phyloP scores from a whole-genome alignment of 176 grass and related monocot genomes.

The Rhynchospora pubera region DNA sequence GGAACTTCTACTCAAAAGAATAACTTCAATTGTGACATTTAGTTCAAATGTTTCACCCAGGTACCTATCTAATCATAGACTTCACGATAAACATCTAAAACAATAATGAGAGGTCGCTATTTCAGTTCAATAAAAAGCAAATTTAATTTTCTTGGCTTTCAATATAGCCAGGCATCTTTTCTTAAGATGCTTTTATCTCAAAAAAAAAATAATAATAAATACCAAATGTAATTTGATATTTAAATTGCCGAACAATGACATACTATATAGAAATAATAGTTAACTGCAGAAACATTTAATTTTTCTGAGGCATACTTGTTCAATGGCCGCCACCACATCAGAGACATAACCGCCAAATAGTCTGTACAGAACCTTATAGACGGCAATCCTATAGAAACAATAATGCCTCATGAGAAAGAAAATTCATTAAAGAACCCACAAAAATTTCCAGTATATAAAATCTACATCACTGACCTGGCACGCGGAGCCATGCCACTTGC shows the following conservation, averaged over 20 bases:
- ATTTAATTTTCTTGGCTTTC: not conserved
- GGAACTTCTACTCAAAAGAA: not conserved
- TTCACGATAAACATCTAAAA: not conserved
- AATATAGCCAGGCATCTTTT: too few relatives aligned
- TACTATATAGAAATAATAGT: not conserved
- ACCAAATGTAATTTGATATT: not conserved
- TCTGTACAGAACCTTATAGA: slow-evolving; percentile 97
- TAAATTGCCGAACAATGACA: not conserved
- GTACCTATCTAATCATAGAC: not conserved
- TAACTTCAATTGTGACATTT: not conserved
- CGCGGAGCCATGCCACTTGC: slow-evolving; percentile 99
- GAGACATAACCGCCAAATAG: slow-evolving; percentile 97
- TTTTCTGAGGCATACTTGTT: slow-evolving; percentile 54
- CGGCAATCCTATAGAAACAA: slow-evolving; percentile 62
- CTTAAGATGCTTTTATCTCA: too few relatives aligned
- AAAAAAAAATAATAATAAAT: not conserved
- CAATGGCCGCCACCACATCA: slow-evolving; percentile 96
- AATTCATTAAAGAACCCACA: not conserved
- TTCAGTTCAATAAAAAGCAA: not conserved
- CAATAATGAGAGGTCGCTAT: not conserved
- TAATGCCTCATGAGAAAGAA: slow-evolving; percentile 19
- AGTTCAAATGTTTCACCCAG: too few relatives aligned
- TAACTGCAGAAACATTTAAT: not conserved
- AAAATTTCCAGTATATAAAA: slow-evolving; percentile 1
- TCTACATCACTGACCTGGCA: slow-evolving; percentile 52